Evolutionary conservation across 768 basidiomycete species (phyloP).

Genomic region (Podaxis carcinomalis): DNA sequence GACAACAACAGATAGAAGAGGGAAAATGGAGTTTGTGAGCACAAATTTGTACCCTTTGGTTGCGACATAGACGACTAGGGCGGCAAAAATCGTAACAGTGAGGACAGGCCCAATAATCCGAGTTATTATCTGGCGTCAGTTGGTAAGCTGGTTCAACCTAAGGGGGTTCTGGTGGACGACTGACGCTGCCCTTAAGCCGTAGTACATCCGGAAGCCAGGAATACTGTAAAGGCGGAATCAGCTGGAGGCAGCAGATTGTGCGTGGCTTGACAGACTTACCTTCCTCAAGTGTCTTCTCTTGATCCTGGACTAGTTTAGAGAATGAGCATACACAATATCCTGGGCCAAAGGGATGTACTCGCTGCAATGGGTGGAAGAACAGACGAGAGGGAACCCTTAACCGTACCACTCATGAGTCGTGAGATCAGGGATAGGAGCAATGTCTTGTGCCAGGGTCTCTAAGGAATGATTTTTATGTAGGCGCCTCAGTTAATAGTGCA

Average conservation of each 20-base stretch:
- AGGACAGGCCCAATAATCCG: slow-evolving; percentile 79
- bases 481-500: not conserved
- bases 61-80: slow-evolving; percentile 53
- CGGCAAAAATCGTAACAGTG: slow-evolving; percentile 77
- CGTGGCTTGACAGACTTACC: slow-evolving; percentile 23
- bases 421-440: not conserved
- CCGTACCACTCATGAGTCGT: slow-evolving; percentile 15
- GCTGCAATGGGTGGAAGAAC: slow-evolving; percentile 26
- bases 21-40: slow-evolving; percentile 81
- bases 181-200: slow-evolving; percentile 76
- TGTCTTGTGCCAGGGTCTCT: no score
- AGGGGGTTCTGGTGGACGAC: slow-evolving; percentile 20
- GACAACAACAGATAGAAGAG: slow-evolving; percentile 86
- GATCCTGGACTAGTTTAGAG: slow-evolving; percentile 32
- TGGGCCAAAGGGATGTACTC: not conserved
- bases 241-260: not conserved
- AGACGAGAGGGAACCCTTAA: slow-evolving; percentile 27
- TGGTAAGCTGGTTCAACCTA: slow-evolving; percentile 5
- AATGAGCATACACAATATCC: not conserved
- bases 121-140: slow-evolving; percentile 49
- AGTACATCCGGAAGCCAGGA: slow-evolving; percentile 90
- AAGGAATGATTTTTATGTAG: not conserved
- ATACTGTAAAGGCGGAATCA: slow-evolving; percentile 42
- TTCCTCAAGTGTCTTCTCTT: slow-evolving; percentile 52
- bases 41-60: slow-evolving; percentile 53